Conservation (phyloP, 2,329 filamentous ascomycete genomes). For the Claviceps arundinis region DNA sequence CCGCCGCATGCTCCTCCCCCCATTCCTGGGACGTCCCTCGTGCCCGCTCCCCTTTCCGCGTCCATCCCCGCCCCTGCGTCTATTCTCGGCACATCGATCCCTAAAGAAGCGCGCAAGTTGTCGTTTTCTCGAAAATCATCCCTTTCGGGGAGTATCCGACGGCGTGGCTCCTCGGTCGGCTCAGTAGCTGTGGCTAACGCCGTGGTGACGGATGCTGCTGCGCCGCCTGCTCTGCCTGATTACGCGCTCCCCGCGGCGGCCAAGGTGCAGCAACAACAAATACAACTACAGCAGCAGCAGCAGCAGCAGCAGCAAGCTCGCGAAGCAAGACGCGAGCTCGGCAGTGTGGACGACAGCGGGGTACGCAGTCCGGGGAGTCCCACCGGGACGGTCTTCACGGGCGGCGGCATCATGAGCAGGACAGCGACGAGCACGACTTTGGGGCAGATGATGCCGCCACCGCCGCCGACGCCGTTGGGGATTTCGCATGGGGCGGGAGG, state of each 20-base stretch:
- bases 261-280: conserved; percentile 20
- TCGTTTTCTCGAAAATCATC: conserved; percentile 43
- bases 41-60: not conserved
- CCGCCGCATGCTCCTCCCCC: conserved; percentile 11
- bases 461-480: conserved; percentile 10
- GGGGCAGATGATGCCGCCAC: conserved; percentile 11
- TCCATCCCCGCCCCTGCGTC: not conserved
- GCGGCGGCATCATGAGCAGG: conserved; percentile 6
- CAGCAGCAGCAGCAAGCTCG: conserved; percentile 1
- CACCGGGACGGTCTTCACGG: conserved; percentile 6
- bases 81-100: not conserved
- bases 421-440: conserved; percentile 1
- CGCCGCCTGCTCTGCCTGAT: conserved; percentile 40
- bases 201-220: conserved; percentile 30
- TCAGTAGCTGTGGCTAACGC: conserved; percentile 23
- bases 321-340: conserved; percentile 8
- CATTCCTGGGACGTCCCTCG: not conserved
- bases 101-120: conserved; percentile 32
- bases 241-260: conserved; percentile 37
- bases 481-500: conserved; percentile 4
- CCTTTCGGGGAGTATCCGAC: conserved; percentile 32
- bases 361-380: conserved; percentile 9
- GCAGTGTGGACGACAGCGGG: conserved; percentile 2
- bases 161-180: conserved; percentile 23
- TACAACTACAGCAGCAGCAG: too few species aligned